phyloP scores from a whole-genome alignment of 1,284 basidiomycete genomes.

The Microbotryomycetes sp. region DNA sequence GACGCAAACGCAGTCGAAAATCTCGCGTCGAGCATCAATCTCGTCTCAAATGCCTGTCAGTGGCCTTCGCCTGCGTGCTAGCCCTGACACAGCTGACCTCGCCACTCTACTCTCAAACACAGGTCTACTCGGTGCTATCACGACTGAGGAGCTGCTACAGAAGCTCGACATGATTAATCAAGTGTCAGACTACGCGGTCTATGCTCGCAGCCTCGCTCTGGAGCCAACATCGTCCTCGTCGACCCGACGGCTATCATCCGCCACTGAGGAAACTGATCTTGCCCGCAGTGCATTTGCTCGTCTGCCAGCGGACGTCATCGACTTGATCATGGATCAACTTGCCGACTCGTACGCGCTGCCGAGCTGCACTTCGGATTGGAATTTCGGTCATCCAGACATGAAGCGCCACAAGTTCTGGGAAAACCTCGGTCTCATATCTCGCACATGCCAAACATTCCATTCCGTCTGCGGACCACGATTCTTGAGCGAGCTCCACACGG shows the following conservation, averaged over 20 bases:
- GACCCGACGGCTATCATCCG: too few relatives aligned
- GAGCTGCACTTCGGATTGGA: neutral
- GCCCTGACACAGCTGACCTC: too few relatives aligned
- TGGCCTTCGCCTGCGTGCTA: too few relatives aligned
- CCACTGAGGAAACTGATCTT: too few relatives aligned
- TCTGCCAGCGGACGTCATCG: conserved; percentile 14
- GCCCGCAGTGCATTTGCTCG: too few relatives aligned
- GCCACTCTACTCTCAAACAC: too few relatives aligned
- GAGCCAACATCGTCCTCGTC: neutral
- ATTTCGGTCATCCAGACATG: neutral
- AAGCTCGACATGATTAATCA: too few relatives aligned
- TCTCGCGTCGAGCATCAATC: neutral
- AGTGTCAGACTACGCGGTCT: too few relatives aligned
- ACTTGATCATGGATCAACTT: conserved; percentile 12
- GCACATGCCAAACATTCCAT: neutral
- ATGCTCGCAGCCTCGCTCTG: neutral
- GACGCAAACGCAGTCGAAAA: neutral
- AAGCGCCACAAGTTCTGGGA: neutral
- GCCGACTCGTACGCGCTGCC: neutral
- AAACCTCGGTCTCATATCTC: neutral
- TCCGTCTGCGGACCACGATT: neutral
- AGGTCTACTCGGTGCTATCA: too few relatives aligned
- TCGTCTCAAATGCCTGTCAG: too few relatives aligned
- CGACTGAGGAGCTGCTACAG: too few relatives aligned
- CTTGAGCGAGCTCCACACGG: neutral